Evolutionary conservation across 75 land plant genomes (phyloP), one percentile per base, ranked within the genome.

Genomic region (Picea sitchensis): DNA sequence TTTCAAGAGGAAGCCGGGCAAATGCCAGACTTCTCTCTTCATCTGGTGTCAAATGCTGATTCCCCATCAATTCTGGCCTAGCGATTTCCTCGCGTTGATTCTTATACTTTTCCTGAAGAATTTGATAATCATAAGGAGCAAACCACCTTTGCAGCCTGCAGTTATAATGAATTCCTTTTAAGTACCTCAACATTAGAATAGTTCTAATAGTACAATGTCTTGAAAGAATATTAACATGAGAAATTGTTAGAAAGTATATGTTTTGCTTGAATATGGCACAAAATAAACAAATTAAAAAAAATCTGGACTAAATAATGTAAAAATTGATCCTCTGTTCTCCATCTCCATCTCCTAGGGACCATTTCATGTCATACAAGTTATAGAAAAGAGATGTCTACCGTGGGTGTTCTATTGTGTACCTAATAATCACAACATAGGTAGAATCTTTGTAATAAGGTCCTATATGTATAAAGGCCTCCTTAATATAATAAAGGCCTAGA

Each of bases 101-200:
- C 80, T 83, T 85, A 76, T 87, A 80, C 17, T 82, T 87, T 81
- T 98, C 99, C 83, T 95, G 98, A 73, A 98, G 81, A 73, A 98
- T 93, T 78, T 98, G 97, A 65, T 91, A 98, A 82, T 98, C 98
- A 62, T 91, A 98, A 7, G 98, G 99, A 82, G 74, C 83, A 77
- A 98, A 93, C 96, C 96, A 92, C 79, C 96, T 86, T 65, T 92
- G 97, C 51, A 93, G 26, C 65, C 99, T 98, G 94, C 56, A 77
- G 21, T 44, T 56, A 71, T 21, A 71, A 21, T 20, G 44, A 6
- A 41, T 1, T 41, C 73, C 51, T 41, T 71, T 44, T 71, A 0
- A 71, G 74, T 15, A 13, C 54, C 44, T 69, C 8, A n/a, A 41
- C 9, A 69, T 69, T 69, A n/a, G 8, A 69, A 32, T 41, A 7